Evolutionary conservation across 169 alveolate species (phyloP).

Genomic region (Ichthyophthirius multifiliis): DNA sequence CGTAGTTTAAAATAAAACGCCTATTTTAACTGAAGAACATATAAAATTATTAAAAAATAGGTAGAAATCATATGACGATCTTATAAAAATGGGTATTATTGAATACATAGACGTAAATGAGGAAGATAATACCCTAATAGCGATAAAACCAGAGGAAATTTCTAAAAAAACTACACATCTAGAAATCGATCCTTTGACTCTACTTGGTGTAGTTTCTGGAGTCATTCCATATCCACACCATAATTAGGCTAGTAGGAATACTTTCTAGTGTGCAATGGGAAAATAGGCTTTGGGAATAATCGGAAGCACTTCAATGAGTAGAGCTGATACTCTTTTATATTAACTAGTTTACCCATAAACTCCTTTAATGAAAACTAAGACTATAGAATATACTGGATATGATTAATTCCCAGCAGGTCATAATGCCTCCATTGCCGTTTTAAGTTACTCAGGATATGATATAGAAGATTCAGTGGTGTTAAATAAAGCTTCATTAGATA

Average conservation of each 20-base stretch:
- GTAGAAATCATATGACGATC: constrained; percentile 84
- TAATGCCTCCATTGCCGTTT: constrained; percentile 99
- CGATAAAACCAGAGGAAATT: constrained; percentile 90
- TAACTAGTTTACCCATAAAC: constrained; percentile 96
- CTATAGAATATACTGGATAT: constrained; percentile 95
- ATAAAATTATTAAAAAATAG: constrained; percentile 78
- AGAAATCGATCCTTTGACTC: constrained; percentile 97
- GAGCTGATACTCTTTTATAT: constrained; percentile 92
- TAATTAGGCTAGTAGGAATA: constrained; percentile 99
- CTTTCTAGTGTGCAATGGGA: constrained; percentile 99
- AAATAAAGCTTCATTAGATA: constrained; percentile 97
- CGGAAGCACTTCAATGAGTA: constrained; percentile 93
- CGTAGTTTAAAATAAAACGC: constrained; percentile 93
- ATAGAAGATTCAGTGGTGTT: constrained; percentile 99
- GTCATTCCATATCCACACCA: constrained; percentile 99
- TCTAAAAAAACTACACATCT: constrained; percentile 95
- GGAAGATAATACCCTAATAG: constrained; percentile 96
- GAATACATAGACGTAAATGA: constrained; percentile 99
- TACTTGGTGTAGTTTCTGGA: constrained; percentile 99
- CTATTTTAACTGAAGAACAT: constrained; percentile 53
- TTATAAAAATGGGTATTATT: constrained; percentile 90
- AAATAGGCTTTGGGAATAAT: constrained; percentile 99
- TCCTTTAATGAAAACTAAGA: constrained; percentile 97
- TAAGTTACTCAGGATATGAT: constrained; percentile 99
- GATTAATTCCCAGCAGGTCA: constrained; percentile 99